phyloP scores from a whole-genome alignment of 441 rosid species.

The Pelargonium exstipulatum region DNA sequence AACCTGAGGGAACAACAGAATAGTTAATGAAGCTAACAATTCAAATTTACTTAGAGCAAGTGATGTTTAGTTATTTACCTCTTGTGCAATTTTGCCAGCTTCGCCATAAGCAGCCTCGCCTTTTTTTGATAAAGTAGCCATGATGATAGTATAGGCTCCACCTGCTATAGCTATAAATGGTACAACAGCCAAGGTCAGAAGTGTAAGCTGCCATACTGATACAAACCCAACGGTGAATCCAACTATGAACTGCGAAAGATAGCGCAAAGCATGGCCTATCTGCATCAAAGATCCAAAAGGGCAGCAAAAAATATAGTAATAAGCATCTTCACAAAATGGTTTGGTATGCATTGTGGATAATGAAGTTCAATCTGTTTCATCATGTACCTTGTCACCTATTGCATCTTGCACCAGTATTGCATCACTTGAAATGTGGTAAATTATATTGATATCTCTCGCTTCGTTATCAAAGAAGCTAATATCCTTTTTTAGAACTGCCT shows the following conservation, averaged over 20 bases:
- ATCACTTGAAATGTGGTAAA: constrained; percentile 52
- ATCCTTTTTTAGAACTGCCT: constrained; percentile 58
- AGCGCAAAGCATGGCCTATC: constrained; percentile 75
- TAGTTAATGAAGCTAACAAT: too few species aligned
- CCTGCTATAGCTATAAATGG: constrained; percentile 63
- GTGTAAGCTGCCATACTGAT: constrained; percentile 75
- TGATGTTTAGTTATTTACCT: too few species aligned
- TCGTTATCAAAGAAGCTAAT: constrained; percentile 62
- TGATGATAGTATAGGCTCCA: constrained; percentile 37
- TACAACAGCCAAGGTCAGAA: constrained; percentile 79
- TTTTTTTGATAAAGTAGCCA: too few species aligned
- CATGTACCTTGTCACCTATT: constrained; percentile 70
- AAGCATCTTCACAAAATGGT: too few species aligned
- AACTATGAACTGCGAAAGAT: constrained; percentile 58
- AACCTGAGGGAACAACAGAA: constrained; percentile 29
- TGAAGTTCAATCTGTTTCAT: neutral
- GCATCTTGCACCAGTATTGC: constrained; percentile 64
- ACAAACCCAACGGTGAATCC: constrained; percentile 34
- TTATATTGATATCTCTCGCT: constrained; percentile 52
- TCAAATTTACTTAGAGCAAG: too few species aligned
- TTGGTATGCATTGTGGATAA: too few species aligned
- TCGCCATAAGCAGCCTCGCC: constrained; percentile 44
- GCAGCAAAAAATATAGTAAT: too few species aligned
- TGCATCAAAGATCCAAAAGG: constrained; percentile 31
- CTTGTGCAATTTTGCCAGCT: constrained; percentile 59